Evolutionary conservation across 495 filamentous ascomycete genomes (phyloP).

Genomic region (Talaromyces adpressus): DNA sequence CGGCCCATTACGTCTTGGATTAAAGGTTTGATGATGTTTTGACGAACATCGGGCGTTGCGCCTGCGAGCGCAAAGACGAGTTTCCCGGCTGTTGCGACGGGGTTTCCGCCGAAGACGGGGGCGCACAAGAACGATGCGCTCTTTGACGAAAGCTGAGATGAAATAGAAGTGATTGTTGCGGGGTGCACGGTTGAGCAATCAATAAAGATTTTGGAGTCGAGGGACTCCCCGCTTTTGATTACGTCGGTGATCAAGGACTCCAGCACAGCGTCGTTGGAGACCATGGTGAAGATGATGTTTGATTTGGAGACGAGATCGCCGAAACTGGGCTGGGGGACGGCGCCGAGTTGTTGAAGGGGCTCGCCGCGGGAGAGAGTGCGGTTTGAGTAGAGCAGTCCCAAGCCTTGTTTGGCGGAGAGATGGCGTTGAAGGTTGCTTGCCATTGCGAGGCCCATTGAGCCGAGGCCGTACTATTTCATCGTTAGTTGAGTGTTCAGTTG

Average conservation of each 20-base stretch:
- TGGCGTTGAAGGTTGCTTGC: conserved; percentile 40
- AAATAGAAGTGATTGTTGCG: conserved; percentile 27
- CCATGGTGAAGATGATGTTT: conserved; percentile 42
- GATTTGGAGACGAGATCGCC: conserved; percentile 27
- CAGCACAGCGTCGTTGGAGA: conserved; percentile 36
- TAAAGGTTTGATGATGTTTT: conserved; percentile 31
- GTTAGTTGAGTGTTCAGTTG: background rate
- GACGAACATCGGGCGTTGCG: conserved; percentile 20
- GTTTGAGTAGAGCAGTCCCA: conserved; percentile 35
- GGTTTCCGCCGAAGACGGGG: conserved; percentile 39
- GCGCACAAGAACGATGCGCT: conserved; percentile 34
- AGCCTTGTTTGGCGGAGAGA: conserved; percentile 28
- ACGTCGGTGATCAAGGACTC: conserved; percentile 27
- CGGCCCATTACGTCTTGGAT: conserved; percentile 41
- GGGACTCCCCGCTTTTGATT: conserved; percentile 20
- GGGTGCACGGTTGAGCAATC: conserved; percentile 44
- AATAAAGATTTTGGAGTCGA: conserved; percentile 35
- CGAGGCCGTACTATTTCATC: conserved; percentile 33
- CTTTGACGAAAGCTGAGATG: conserved; percentile 25
- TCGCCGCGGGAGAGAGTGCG: conserved; percentile 37
- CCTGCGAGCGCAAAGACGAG: conserved; percentile 42
- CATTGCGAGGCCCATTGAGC: conserved; percentile 45
- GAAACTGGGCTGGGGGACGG: conserved; percentile 26
- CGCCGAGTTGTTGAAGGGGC: conserved; percentile 28
- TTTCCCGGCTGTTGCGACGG: conserved; percentile 37